Base-by-base conservation (phyloP, 2,329 filamentous ascomycete genomes). In the Aspergillus sp. region DNA sequence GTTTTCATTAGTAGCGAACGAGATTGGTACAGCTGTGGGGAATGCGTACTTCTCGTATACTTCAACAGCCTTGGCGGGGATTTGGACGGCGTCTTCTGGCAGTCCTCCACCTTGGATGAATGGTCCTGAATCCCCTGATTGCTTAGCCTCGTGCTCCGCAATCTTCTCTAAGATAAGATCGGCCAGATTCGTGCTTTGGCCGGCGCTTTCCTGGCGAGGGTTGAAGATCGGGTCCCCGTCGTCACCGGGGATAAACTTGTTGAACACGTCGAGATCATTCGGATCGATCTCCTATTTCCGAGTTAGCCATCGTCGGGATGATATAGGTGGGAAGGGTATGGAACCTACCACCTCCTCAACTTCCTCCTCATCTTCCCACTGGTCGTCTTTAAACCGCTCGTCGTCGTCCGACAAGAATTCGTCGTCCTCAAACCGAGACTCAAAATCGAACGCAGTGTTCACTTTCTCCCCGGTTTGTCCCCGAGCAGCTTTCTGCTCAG, bases 121-220 rank as follows among this genome's bases (percentile, higher is more conserved):
- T 16, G 67, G 70, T 20, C 60, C 64, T 40, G 73, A 69, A 42
- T 76, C 67, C 3, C 69, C 71, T 11, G 70, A 78, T 58, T 87
- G 79, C 29, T 81, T 81, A 3, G 89, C 88, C 76, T 99, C 94
- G 64, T 95, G 89, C 54, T 89, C 88, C 4, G 91, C 91, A 67
- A 99, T 99, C 75, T 96, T 96, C 67, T 93, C 87, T 53, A 99
- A 76, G 59, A 99, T 99, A 58, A 99, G 77, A 66, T 96, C 92
- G 14, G 94, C 91, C 52, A 99, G 79, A 70, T 97, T 96, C 57
- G 88, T 90, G 13, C 82, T 79, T 53, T 81, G 76, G 13, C 79
- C 78, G 38, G 77, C 76, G 32, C 73, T 72, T 11, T 63, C 58
- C 7, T 66, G 63, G 50, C 73, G 68, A 20, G 88, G 83, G 68